Base-by-base conservation (phyloP, 805 yeast species). In the Lipomyces chichibuensis region DNA sequence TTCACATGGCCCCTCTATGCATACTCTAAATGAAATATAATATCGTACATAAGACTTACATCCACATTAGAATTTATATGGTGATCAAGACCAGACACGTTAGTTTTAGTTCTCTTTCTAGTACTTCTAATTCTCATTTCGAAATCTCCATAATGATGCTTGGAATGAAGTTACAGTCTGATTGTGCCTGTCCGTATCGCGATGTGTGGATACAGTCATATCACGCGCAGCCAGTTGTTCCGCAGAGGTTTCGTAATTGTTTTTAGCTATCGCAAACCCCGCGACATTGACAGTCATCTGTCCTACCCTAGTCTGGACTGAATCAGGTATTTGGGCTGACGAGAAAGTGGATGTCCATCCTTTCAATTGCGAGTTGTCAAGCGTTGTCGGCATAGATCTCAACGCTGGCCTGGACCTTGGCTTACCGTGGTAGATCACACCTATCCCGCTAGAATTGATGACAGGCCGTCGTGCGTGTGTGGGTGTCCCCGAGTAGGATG, bases 381-480 rank as follows among this genome's bases (percentile, higher is more conserved):
- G 49, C 8, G 49, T 43, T n/a, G 49, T 43, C 23, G 49, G 49
- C 20, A n/a, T 17, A 6, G 49, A n/a, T n/a, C 49, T 17, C 7
- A 43, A n/a, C 9, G 23, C 49, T 8, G 20, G 23, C 49, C 8
- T n/a, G 6, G 49, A 43, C 23, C 14, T n/a, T 5, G 23, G 20
- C 20, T 43, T 43, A n/a, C 9, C 20, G 6, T 43, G 49, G 23
- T 17, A 43, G 3, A 43, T 13, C 49, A 32, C 57, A 13, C 57
- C 57, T 29, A 54, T 32, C 11, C 57, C 57, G 57, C 32, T 54
- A 1, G 57, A 29, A 33, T 32, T 54, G 57, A 54, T 33, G n/a
- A 54, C 35, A 27, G 35, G 57, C 35, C 57, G 43, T 9, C 57
- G 33, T 20, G 32, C 13, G 49, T 43, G 23, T 7, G 23, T 43